Percentiles rank a stretch among this genome's conserved stretches.
These are phyloP conservation scores for Coemansia interrupta DNA, from an alignment of 192 early-diverging fungal species.

Conservation along the genomic window DNA sequence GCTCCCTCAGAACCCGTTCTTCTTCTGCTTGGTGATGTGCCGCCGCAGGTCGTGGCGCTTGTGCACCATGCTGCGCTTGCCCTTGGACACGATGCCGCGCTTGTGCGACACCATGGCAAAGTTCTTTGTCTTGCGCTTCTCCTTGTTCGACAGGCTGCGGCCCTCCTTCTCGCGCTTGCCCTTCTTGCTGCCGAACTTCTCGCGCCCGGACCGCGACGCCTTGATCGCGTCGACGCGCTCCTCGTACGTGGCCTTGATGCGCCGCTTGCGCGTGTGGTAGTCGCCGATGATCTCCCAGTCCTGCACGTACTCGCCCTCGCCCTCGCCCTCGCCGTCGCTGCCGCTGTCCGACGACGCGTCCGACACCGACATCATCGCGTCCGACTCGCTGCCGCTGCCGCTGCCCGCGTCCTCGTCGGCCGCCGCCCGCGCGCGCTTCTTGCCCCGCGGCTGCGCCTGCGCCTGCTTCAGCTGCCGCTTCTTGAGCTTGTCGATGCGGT, in stretches of 20 bases:
- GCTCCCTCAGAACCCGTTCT: constrained; percentile 30
- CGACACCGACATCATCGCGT: not conserved
- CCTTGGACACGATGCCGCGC: constrained; percentile 68
- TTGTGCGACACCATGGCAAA: constrained; percentile 97
- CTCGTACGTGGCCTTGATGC: constrained; percentile 84
- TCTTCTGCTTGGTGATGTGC: constrained; percentile 46
- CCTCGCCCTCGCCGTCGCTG: constrained; percentile 17
- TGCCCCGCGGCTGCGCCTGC: not conserved
- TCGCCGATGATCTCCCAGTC: constrained; percentile 50
- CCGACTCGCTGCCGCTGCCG: not conserved
- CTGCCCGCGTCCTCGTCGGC: constrained; percentile 4
- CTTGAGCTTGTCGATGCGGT: constrained; percentile 73
- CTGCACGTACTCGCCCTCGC: constrained; percentile 34
- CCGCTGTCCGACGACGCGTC: not conserved
- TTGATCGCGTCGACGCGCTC: constrained; percentile 83
- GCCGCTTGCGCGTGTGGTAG: constrained; percentile 48
- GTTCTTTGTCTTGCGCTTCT: constrained; percentile 91
- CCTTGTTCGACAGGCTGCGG: constrained; percentile 79
- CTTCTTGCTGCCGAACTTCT: constrained; percentile 86
- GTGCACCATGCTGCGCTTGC: constrained; percentile 69
- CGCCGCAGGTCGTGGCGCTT: constrained; percentile 59
- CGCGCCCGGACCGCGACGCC: constrained; percentile 84
- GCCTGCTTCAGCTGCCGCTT: constrained; percentile 43
- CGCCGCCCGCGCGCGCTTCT: not conserved
- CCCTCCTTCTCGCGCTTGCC: constrained; percentile 73